Evolutionary conservation across 805 yeast species (phyloP), one percentile per base, ranked within the genome.

Genomic region (Ogataea ganodermae): DNA sequence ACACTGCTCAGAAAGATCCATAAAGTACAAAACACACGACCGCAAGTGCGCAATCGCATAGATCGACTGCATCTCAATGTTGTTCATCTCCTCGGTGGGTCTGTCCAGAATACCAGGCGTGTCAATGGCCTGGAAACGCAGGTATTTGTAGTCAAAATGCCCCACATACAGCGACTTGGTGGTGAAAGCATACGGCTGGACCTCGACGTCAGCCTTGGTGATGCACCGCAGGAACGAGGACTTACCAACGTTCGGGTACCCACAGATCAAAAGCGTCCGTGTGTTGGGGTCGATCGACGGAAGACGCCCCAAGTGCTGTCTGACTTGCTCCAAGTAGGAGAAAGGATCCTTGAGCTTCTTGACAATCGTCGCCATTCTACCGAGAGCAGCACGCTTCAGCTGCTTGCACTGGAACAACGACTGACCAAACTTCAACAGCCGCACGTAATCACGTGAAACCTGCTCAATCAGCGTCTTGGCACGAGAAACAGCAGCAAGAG

Each of bases 1-100:
- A 81, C 99, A 94, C 79, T 92, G 98, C 76, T 94, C 99, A 27
- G 96, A 88, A 59, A 92, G 78, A 77, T 94, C 99, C 99, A 94
- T 94, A 67, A 94, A 94, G 74, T 94, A 94, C 64, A 94, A 72
- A 37, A 94, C 96, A 69, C 97, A 89, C 23, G 98, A 91, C 68
- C 98, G 83, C 70, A 94, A 81, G 72, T 94, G 99, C 27, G 99
- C 99, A 76, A 94, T 90, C 52, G 99, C 99, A 64, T 94, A 94
- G 64, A 94, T 94, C 42, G 96, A 87, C 75, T 94, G 99, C 99
- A 94, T 94, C 76, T 94, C 99, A 70, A 94, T 94, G 72, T 94
- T 94, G 77, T 94, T 94, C 99, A 94, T 94, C 68, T 94, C 99
- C 71, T 94, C 99, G 37, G 97, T 90, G 51, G 99, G 99, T 70